Evolutionary conservation across 140 eudicot genomes (phyloP).

Genomic region (Bidens hawaiensis): DNA sequence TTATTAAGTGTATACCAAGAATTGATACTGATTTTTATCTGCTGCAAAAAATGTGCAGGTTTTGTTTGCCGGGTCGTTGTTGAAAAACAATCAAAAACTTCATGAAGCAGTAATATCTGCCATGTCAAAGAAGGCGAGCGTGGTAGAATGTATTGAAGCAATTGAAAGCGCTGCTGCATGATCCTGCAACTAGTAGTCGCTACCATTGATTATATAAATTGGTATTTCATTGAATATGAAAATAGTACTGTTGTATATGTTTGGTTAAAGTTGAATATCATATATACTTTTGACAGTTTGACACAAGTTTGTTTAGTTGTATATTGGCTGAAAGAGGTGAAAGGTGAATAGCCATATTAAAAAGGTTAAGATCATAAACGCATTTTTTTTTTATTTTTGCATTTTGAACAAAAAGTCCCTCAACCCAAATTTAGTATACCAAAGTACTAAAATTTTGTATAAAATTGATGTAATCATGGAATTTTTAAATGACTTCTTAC

Average conservation of each 20-base stretch:
- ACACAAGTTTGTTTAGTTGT: background rate
- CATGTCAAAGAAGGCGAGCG: constrained; percentile 78
- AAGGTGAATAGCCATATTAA: background rate
- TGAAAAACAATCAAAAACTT: constrained; percentile 61
- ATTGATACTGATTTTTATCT: background rate
- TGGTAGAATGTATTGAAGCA: constrained; percentile 86
- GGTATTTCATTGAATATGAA: background rate
- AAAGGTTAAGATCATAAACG: background rate
- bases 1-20: background rate
- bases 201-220: background rate
- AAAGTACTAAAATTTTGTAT: too few species aligned
- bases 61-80: constrained; percentile 73
- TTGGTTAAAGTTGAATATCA: background rate
- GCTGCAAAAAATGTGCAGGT: constrained; percentile 47
- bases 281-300: too few species aligned
- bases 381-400: too few species aligned
- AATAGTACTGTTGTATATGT: constrained; percentile 12
- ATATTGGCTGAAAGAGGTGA: constrained; percentile 5
- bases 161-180: constrained; percentile 66
- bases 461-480: too few species aligned
- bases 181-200: background rate
- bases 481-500: too few species aligned
- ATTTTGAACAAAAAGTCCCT: too few species aligned
- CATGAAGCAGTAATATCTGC: constrained; percentile 87
- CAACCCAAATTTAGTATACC: too few species aligned